Conservation (phyloP, 805 yeast species). For the Lachancea nothofagi region DNA sequence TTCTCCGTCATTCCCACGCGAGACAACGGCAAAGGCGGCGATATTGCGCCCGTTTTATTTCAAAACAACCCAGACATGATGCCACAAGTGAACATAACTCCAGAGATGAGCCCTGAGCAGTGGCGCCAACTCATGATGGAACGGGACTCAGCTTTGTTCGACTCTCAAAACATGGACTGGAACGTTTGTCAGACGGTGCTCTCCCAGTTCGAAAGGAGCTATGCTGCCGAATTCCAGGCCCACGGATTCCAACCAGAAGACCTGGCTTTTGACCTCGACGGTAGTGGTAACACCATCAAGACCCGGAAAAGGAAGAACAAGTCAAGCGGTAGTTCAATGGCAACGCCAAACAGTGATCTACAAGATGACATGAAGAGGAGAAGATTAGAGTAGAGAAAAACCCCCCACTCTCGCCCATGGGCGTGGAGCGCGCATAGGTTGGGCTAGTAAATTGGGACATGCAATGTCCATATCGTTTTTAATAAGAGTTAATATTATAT, state of each 20-base stretch:
- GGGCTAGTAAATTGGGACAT: constrained; percentile 7
- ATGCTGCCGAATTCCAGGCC: constrained; percentile 29
- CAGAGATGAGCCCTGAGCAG: constrained; percentile 26
- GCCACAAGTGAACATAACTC: constrained; percentile 19
- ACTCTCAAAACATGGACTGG: constrained; percentile 28
- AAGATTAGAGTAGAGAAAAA: constrained; percentile 25
- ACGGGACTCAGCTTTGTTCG: constrained; percentile 26
- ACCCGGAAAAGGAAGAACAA: constrained; percentile 28
- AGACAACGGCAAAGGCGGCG: constrained; percentile 36
- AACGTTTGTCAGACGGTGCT: constrained; percentile 27
- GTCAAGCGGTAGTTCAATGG: constrained; percentile 33
- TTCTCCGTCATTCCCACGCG: constrained; percentile 52
- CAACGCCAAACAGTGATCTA: constrained; percentile 32
- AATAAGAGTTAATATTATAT: constrained; percentile 1
- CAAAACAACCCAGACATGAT: constrained; percentile 34
- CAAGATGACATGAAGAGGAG: constrained; percentile 29
- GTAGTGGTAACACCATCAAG: constrained; percentile 26
- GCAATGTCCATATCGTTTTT: constrained; percentile 9
- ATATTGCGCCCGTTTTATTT: constrained; percentile 30
- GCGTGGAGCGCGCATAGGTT: constrained; percentile 2
- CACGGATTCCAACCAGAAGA: constrained; percentile 31
- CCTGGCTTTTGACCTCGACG: constrained; percentile 34
- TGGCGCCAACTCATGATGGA: constrained; percentile 22
- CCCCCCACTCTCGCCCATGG: neutral
- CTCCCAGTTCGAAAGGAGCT: constrained; percentile 30